phyloP scores from a whole-genome alignment of 371 early-diverging fungal genomes.

The Chytridium lagenaria region DNA sequence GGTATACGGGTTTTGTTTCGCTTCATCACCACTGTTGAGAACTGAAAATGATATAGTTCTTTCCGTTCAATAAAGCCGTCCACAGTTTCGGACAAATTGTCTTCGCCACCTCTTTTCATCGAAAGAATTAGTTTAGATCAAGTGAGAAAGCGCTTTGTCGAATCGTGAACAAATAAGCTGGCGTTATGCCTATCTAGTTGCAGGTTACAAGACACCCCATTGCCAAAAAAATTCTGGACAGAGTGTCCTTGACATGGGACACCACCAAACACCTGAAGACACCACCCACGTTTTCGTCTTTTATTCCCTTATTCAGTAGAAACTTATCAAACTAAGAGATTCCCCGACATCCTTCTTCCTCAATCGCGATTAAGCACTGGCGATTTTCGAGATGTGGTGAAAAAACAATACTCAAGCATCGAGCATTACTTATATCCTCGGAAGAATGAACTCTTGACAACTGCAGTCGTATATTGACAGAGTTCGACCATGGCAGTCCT shows the following conservation, averaged over 20 bases:
- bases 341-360: neutral
- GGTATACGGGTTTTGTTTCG: neutral
- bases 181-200: too few species aligned
- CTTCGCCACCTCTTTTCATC: too few species aligned
- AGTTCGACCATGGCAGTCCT: conserved; percentile 80
- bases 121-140: too few species aligned
- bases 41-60: too few species aligned
- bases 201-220: too few species aligned
- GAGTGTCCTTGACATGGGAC: too few species aligned
- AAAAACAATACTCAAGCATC: conserved; percentile 22
- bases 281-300: neutral
- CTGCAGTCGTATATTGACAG: conserved; percentile 72
- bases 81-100: too few species aligned
- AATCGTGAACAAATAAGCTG: too few species aligned
- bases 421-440: neutral
- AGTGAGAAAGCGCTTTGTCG: too few species aligned
- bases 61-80: too few species aligned
- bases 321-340: neutral
- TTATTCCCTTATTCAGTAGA: neutral
- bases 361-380: neutral
- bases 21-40: neutral
- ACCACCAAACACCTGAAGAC: too few species aligned
- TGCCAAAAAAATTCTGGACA: too few species aligned
- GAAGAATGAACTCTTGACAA: conserved; percentile 49
- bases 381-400: neutral